Evolutionary conservation across 208 protist species (phyloP).

Genomic region (Lotmaria passim): DNA sequence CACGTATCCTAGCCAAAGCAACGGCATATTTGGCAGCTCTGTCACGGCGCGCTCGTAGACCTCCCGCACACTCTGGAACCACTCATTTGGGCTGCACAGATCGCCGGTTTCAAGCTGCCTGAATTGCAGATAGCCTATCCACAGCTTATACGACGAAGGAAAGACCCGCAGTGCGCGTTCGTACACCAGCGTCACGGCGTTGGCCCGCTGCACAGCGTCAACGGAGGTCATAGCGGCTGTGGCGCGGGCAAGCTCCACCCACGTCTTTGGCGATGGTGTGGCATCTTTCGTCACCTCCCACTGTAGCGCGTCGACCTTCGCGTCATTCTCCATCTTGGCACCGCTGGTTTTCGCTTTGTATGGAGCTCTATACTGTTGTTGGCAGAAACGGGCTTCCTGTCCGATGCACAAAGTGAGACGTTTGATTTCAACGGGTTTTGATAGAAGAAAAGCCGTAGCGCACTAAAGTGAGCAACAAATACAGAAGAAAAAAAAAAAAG

Average conservation of each 20-base stretch:
- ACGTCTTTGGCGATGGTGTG: constrained; percentile 52
- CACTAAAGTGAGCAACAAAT: too few species aligned
- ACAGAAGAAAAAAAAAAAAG: too few species aligned
- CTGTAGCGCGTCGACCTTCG: constrained; percentile 59
- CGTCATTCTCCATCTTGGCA: constrained; percentile 27
- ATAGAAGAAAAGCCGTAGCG: constrained; percentile 8
- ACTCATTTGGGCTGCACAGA: constrained; percentile 62
- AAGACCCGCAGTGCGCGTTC: constrained; percentile 76
- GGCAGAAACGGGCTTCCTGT: too few species aligned
- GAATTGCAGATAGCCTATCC: constrained; percentile 71
- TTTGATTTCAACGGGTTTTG: too few species aligned
- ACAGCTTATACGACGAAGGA: constrained; percentile 85
- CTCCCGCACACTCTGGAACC: constrained; percentile 69
- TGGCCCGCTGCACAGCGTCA: constrained; percentile 45
- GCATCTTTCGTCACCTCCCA: constrained; percentile 65
- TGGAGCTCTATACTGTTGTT: too few species aligned
- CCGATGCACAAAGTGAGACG: too few species aligned
- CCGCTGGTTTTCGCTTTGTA: neutral
- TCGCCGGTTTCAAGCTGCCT: constrained; percentile 49
- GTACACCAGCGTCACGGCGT: constrained; percentile 71
- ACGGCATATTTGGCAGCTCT: constrained; percentile 74
- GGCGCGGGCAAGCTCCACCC: constrained; percentile 59
- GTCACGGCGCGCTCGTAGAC: constrained; percentile 77
- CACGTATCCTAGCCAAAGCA: constrained; percentile 75
- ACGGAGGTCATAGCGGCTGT: constrained; percentile 21